Evolutionary conservation across 169 alveolate genomes (phyloP), one percentile per base, ranked within the genome.

Genomic region (Plasmodium adleri): DNA sequence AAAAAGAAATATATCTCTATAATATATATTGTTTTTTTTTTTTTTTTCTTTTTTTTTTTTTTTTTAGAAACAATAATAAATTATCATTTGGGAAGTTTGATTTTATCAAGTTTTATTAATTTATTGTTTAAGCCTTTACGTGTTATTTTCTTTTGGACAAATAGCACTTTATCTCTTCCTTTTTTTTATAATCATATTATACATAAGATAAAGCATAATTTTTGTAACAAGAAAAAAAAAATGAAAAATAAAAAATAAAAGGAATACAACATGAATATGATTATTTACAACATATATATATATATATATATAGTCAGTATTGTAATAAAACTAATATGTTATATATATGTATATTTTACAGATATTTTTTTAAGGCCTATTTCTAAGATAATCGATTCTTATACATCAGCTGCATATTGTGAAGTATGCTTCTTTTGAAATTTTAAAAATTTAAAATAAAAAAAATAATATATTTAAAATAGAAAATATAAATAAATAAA

Each of bases 161-260:
- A 78, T 28, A 78, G 76, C 49, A 78, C 89, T 17, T 45, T 78
- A 47, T 78, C 89, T 7, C 71, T 78, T 4, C 89, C 89, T n/a
- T 78, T 78, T 59, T 78, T 78, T 60, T 64, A 28, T 43, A 66
- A 59, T 22, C 54, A 78, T 10, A 39, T 59, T 20, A 78, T 78
- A 32, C 54, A 78, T 20, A 63, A 66, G 52, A n/a, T 78, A 59
- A 78, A 78, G 71, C 72, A 66, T 45, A 54, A 49, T 22, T 78
- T 78, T 70, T n/a, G 89, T 78, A 78, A 58, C 43, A 17, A 62
- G 45, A 62, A 24, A 3, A 4, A 6, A 62, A 62, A 20, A 62
- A 24, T 0, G 13, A 6, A 62, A 62, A 20, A 62, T 8, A 24
- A 62, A 54, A 54, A 54, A 54, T 3, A 12, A 54, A 54, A 54